These are phyloP conservation scores for Papiliotrema laurentii DNA, from an alignment of 1,284 basidiomycete genomes.

Conservation along the genomic window DNA sequence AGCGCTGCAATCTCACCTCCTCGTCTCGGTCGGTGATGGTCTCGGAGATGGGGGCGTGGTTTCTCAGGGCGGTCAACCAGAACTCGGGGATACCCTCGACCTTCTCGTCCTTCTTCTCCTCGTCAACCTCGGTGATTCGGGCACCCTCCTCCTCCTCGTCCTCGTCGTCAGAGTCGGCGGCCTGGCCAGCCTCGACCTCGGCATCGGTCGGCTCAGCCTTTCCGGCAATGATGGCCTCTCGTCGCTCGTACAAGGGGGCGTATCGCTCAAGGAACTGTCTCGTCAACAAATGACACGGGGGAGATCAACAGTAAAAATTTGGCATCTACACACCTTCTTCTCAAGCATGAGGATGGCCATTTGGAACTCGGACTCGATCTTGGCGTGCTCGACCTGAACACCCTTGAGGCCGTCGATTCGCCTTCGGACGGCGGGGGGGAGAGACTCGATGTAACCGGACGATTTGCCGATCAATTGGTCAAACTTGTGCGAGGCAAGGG, in stretches of 20 bases:
- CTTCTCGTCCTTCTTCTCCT: slow-evolving; percentile 27
- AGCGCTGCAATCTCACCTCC: slow-evolving; percentile 48
- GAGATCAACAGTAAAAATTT: background rate
- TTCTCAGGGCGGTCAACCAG: slow-evolving; percentile 94
- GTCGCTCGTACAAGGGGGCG: slow-evolving; percentile 82
- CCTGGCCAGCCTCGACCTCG: slow-evolving; percentile 77
- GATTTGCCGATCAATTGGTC: slow-evolving; percentile 68
- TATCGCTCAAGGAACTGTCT: slow-evolving; percentile 75
- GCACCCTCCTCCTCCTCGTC: slow-evolving; percentile 51
- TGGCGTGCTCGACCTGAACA: slow-evolving; percentile 86
- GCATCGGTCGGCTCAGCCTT: slow-evolving; percentile 67
- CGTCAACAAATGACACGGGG: background rate
- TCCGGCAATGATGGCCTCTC: slow-evolving; percentile 78
- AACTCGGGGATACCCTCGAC: slow-evolving; percentile 81
- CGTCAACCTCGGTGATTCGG: slow-evolving; percentile 44
- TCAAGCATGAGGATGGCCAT: slow-evolving; percentile 93
- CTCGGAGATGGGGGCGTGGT: slow-evolving; percentile 80
- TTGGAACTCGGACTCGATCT: slow-evolving; percentile 94
- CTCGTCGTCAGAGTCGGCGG: slow-evolving; percentile 56
- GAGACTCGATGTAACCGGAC: slow-evolving; percentile 80
- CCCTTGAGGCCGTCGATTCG: slow-evolving; percentile 91
- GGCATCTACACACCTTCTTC: slow-evolving; percentile 69
- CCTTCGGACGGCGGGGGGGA: slow-evolving; percentile 76
- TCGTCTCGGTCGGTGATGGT: slow-evolving; percentile 92
- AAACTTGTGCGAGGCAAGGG: slow-evolving; percentile 62